Conservation (phyloP, 106 monocot genomes). For the Platanthera guangdongensis region DNA sequence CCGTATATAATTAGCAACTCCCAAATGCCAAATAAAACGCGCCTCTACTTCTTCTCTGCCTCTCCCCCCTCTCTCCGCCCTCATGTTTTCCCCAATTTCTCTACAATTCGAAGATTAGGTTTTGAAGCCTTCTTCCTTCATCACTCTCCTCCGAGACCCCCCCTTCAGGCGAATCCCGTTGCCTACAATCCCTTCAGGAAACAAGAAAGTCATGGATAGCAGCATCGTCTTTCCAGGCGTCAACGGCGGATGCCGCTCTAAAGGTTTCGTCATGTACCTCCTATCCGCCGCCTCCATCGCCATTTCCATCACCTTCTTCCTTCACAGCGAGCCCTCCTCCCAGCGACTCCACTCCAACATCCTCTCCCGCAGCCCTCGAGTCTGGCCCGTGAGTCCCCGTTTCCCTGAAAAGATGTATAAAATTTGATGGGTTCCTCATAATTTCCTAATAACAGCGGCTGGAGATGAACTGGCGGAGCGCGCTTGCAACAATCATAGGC, state of each 20-base stretch:
- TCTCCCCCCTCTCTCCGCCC: background rate
- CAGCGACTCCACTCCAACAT: background rate
- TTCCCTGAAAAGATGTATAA: too few species aligned
- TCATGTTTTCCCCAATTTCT: background rate
- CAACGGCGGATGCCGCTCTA: constrained; percentile 7
- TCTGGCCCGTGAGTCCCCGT: constrained; percentile 58
- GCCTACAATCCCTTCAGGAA: background rate
- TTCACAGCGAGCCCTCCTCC: constrained; percentile 12
- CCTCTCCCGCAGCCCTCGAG: constrained; percentile 24
- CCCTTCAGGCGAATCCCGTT: too few species aligned
- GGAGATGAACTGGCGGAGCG: constrained; percentile 56
- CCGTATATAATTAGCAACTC: background rate
- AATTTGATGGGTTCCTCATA: background rate
- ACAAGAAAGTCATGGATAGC: background rate
- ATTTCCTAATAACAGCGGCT: constrained; percentile 33
- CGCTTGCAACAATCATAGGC: constrained; percentile 55
- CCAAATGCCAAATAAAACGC: background rate
- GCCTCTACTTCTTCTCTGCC: background rate
- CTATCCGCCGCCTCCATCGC: constrained; percentile 41
- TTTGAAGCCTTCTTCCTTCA: background rate
- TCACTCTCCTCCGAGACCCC: too few species aligned
- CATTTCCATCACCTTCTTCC: constrained; percentile 40
- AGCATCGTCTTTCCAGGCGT: background rate
- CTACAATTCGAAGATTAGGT: background rate
- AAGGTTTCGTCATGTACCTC: constrained; percentile 39